Percentiles rank a stretch among this genome's conserved stretches.
Conservation (phyloP, 2,329 filamentous ascomycete species). For the Emergomyces pasteurianus region DNA sequence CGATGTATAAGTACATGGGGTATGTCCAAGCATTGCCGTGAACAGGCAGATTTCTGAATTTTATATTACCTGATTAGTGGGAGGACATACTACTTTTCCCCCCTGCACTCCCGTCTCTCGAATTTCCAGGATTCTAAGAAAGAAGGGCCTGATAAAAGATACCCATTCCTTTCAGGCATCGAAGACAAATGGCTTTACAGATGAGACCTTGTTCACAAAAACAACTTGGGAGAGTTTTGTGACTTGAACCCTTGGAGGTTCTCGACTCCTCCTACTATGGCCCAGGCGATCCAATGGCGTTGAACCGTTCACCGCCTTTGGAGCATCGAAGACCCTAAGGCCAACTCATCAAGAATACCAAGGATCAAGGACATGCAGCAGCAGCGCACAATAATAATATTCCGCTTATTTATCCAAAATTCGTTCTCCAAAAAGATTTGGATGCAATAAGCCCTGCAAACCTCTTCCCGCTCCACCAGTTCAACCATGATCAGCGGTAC, state of each 20-base stretch:
- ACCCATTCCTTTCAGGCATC: background rate
- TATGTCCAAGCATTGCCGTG: background rate
- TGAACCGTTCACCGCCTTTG: background rate
- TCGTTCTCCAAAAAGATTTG: background rate
- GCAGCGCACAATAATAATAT: background rate
- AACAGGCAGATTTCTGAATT: background rate
- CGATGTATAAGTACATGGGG: background rate
- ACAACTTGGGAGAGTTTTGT: background rate
- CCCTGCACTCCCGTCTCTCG: background rate
- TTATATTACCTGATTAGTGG: background rate
- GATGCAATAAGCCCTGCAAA: background rate
- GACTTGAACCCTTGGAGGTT: background rate
- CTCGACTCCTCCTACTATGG: background rate
- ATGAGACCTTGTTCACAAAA: background rate
- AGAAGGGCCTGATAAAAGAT: background rate
- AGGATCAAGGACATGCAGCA: background rate
- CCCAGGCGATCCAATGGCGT: background rate
- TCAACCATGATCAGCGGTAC: background rate
- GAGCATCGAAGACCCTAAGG: background rate
- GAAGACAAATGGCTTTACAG: background rate
- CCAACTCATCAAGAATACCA: conserved; percentile 3
- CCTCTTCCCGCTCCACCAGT: background rate
- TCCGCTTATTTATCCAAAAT: background rate
- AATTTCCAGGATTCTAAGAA: background rate
- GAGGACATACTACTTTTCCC: background rate